Base-by-base conservation (phyloP, 345 rosid genomes). In the Citrus maxima region DNA sequence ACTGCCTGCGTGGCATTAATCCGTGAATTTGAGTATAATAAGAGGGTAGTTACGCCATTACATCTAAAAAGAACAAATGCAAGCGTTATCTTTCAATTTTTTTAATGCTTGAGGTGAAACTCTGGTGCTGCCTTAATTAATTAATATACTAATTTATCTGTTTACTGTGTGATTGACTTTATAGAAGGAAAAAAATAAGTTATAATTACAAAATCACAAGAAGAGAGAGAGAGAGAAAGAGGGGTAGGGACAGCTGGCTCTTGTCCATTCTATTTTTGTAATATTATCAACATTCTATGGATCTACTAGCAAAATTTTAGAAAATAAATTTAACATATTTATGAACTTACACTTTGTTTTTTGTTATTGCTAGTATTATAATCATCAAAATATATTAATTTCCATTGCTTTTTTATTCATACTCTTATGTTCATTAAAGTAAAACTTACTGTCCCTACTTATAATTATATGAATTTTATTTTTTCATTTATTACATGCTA, bases 151-250 rank as follows among this genome's bases (percentile, higher is more conserved):
- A 56, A 55, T 66, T 61, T 74, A 24, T 54, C 60, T 27, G 54
- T 74, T 67, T 18, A 72, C 54, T 42, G 21, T 54, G 35, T 68
- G 73, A 71, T 80, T 80, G 86, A 80, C 84, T 77, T 80, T 40
- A 16, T 13, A 13, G 16, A 3, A 0, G 3, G 0, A 42, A 10
- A 10, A 35, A 35, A 35, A 0, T 0, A 27, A 40, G 35, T 24
- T 69, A 72, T 73, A 73, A 73, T 67, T 73, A 62, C 75, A 46
- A 24, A 71, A 40, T 56, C 66, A 40, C 58, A 38, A 35, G 14
- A 54, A 42, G 16, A 34, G 67, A 54, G 22, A 34, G 67, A 54
- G 10, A 27, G 61, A 54, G n/a, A 38, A 13, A 19, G 19, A n/a
- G n/a, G 21, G 70, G 24, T 35, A 40, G 24, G 9, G 25, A 58